phyloP scores from a whole-genome alignment of 805 yeast genomes.

The Candida nanaspora region DNA sequence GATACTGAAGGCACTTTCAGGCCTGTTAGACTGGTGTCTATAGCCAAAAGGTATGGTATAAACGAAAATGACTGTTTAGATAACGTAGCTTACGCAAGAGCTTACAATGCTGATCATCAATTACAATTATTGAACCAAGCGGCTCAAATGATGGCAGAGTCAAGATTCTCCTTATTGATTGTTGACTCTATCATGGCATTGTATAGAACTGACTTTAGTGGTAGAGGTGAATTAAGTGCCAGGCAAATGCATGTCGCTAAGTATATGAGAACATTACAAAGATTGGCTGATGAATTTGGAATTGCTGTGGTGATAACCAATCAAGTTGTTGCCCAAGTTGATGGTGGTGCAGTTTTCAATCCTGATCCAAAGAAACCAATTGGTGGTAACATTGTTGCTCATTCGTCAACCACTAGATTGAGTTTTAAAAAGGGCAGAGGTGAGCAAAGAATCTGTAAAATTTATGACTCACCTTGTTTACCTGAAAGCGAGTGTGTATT shows the following conservation, averaged over 20 bases:
- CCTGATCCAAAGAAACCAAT: constrained; percentile 98
- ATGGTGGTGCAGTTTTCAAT: constrained; percentile 76
- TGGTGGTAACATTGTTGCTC: constrained; percentile 97
- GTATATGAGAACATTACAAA: constrained; percentile 83
- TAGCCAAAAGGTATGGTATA: constrained; percentile 86
- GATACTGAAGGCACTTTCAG: constrained; percentile 98
- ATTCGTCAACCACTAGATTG: constrained; percentile 89
- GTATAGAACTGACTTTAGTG: constrained; percentile 89
- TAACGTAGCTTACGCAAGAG: constrained; percentile 95
- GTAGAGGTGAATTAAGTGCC: constrained; percentile 93
- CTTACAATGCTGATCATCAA: constrained; percentile 96
- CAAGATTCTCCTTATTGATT: constrained; percentile 80
- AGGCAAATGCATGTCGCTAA: constrained; percentile 92
- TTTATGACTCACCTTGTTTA: constrained; percentile 92
- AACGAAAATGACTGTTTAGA: constrained; percentile 93
- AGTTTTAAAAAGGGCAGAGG: constrained; percentile 87
- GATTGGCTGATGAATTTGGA: constrained; percentile 96
- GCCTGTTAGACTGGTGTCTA: constrained; percentile 82
- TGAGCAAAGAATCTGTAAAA: constrained; percentile 88
- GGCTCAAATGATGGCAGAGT: constrained; percentile 92
- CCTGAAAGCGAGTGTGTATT: constrained; percentile 94
- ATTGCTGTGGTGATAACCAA: constrained; percentile 93
- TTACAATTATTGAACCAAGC: constrained; percentile 80
- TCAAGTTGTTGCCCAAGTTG: constrained; percentile 97
- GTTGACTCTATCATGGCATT: constrained; percentile 98